A percentile compares a stretch with the other conserved stretches of the same genome.
These are phyloP conservation scores for Dothideomycetes sp. DNA, from an alignment of 2,329 filamentous ascomycete species.

Conservation along the genomic window DNA sequence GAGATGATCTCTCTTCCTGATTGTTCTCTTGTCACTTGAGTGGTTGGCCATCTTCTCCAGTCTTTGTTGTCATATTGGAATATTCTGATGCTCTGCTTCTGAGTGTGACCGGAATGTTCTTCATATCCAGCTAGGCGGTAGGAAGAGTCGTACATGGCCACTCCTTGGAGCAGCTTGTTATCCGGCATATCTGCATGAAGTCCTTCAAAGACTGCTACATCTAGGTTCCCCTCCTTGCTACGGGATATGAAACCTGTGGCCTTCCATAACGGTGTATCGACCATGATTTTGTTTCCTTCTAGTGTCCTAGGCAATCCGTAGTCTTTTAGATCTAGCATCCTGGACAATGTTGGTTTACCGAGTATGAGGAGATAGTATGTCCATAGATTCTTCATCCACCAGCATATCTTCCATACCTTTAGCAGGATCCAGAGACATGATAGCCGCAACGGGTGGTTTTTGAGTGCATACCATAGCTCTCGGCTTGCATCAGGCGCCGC, in stretches of 20 bases:
- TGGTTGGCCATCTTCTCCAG: conserved; percentile 14
- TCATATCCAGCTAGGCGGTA: conserved; percentile 13
- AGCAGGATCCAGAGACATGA: conserved; percentile 13
- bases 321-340: conserved; percentile 7
- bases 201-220: conserved; percentile 12
- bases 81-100: neutral
- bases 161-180: conserved; percentile 4
- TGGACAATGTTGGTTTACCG: neutral
- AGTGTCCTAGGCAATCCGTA: conserved; percentile 13
- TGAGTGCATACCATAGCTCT: conserved; percentile 15
- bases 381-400: conserved; percentile 14
- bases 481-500: conserved; percentile 13
- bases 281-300: conserved; percentile 9
- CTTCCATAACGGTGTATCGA: conserved; percentile 14
- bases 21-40: conserved; percentile 10
- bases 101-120: conserved; percentile 1
- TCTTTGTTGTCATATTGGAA: conserved; percentile 14
- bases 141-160: conserved; percentile 12
- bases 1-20: conserved; percentile 3
- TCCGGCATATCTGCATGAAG: conserved; percentile 4
- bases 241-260: conserved; percentile 15
- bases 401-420: conserved; percentile 16
- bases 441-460: conserved; percentile 3
- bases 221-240: conserved; percentile 7
- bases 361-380: conserved; percentile 12